Evolutionary conservation across 2,329 filamentous ascomycete species (phyloP), one percentile per base, ranked within the genome.

Genomic region (Calonectria crousiana): DNA sequence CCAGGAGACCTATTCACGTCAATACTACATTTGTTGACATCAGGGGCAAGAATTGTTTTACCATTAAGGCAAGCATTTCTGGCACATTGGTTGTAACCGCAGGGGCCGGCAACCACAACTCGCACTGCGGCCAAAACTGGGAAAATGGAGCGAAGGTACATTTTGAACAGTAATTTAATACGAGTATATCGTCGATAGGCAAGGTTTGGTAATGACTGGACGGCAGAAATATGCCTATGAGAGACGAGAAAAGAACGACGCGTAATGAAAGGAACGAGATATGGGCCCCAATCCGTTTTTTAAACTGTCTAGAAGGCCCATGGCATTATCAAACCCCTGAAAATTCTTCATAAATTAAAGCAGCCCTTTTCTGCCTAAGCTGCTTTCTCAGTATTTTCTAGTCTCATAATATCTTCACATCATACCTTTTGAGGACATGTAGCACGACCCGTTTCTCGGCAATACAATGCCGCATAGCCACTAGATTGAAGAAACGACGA

Each of bases 251-350:
- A 47, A 47, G 41, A 47, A 6, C 6, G 41, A 47, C 8, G 20
- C 6, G 18, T n/a, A 47, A 2, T 2, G 10, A 6, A n/a, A n/a
- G 2, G 1, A 11, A n/a, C 14, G 6, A 1, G 16, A 18, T 4
- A 41, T 41, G 38, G 16, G 4, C 16, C 6, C 16, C 16, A 18
- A 41, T 2, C 41, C 41, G 30, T 8, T 47, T 47, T 20, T 47
- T 47, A 41, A 41, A n/a, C n/a, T 16, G 3, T 18, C 9, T 20
- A n/a, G 20, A 2, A 1, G 8, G 16, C 41, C 8, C 20, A 1
- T n/a, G 20, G 3, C 11, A 6, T 47, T 47, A n/a, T n/a, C 20
- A n/a, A 9, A n/a, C 41, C 41, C 41, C 41, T 11, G 4, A 6
- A n/a, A n/a, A n/a, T 10, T n/a, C 6, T 6, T 20, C 8, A 3